These are phyloP conservation scores for Beauveria sp. DNA, from an alignment of 2,329 filamentous ascomycete genomes.

Conservation along the genomic window DNA sequence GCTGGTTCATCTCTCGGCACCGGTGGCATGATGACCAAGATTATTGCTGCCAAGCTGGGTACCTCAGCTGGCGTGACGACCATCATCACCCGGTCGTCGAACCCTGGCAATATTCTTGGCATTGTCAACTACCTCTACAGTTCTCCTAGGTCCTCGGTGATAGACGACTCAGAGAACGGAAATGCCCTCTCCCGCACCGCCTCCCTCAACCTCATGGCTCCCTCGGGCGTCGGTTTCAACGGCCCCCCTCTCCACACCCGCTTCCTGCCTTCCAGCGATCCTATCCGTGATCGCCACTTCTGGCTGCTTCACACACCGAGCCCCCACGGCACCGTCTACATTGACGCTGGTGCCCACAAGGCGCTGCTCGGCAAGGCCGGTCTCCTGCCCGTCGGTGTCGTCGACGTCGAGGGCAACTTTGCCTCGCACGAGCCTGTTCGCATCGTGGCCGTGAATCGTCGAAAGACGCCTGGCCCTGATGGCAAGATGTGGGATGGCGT, in stretches of 20 bases:
- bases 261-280: slow-evolving; percentile 76
- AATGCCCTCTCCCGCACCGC: slow-evolving; percentile 31
- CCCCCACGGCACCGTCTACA: slow-evolving; percentile 85
- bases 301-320: slow-evolving; percentile 92
- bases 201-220: slow-evolving; percentile 31
- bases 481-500: slow-evolving; percentile 42
- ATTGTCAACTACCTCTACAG: slow-evolving; percentile 76
- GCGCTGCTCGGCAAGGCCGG: slow-evolving; percentile 79
- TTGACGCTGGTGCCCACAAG: slow-evolving; percentile 79
- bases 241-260: slow-evolving; percentile 75
- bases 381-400: slow-evolving; percentile 81
- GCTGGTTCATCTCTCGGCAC: slow-evolving; percentile 86
- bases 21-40: slow-evolving; percentile 96
- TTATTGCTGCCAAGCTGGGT: slow-evolving; percentile 83
- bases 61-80: slow-evolving; percentile 94
- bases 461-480: slow-evolving; percentile 30
- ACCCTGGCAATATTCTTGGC: slow-evolving; percentile 80
- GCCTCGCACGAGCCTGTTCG: slow-evolving; percentile 88
- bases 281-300: slow-evolving; percentile 90
- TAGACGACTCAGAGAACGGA: slow-evolving; percentile 22
- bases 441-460: slow-evolving; percentile 68
- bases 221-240: slow-evolving; percentile 20
- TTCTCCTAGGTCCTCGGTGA: slow-evolving; percentile 14
- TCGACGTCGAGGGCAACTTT: slow-evolving; percentile 84
- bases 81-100: slow-evolving; percentile 89